Percentiles rank a stretch among this genome's conserved stretches.
Evolutionary conservation across 2,329 filamentous ascomycete species (phyloP).

Genomic region (Fusarium sambucinum): DNA sequence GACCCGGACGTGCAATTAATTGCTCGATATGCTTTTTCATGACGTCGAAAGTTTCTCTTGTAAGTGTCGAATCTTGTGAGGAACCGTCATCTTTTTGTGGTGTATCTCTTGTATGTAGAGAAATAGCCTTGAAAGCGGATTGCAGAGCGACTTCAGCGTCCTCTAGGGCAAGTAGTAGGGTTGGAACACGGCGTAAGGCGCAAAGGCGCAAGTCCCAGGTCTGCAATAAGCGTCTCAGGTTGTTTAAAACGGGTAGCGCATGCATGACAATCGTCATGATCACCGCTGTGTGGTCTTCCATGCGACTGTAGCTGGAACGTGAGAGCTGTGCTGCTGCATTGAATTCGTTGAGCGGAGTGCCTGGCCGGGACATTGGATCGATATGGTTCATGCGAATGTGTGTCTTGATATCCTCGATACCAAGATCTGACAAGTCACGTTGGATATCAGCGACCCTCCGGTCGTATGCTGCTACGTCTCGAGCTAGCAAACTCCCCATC

Average conservation of each 20-base stretch:
- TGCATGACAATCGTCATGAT: constrained; percentile 94
- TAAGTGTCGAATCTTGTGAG: constrained; percentile 48
- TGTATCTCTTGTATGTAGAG: constrained; percentile 46
- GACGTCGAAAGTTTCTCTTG: constrained; percentile 64
- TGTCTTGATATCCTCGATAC: constrained; percentile 88
- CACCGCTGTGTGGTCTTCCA: constrained; percentile 91
- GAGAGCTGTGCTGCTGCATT: constrained; percentile 56
- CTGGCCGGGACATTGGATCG: constrained; percentile 61
- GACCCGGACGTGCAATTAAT: constrained; percentile 77
- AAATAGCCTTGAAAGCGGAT: constrained; percentile 74
- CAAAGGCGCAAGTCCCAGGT: constrained; percentile 82
- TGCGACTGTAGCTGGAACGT: constrained; percentile 70
- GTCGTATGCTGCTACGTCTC: constrained; percentile 76
- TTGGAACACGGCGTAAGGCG: constrained; percentile 79
- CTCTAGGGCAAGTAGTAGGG: constrained; percentile 73
- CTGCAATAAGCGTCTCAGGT: constrained; percentile 77
- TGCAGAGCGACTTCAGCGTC: constrained; percentile 74
- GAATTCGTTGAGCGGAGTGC: constrained; percentile 52
- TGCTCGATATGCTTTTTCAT: constrained; percentile 74
- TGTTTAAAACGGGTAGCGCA: constrained; percentile 83
- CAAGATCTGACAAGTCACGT: constrained; percentile 74
- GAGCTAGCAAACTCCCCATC: constrained; percentile 76
- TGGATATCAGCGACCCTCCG: constrained; percentile 79
- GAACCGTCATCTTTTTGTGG: constrained; percentile 31
- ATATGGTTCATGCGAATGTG: constrained; percentile 87